Percentiles rank a stretch among this genome's conserved stretches.
Conservation (phyloP, 495 filamentous ascomycete species). For the Penicillium lividum region DNA sequence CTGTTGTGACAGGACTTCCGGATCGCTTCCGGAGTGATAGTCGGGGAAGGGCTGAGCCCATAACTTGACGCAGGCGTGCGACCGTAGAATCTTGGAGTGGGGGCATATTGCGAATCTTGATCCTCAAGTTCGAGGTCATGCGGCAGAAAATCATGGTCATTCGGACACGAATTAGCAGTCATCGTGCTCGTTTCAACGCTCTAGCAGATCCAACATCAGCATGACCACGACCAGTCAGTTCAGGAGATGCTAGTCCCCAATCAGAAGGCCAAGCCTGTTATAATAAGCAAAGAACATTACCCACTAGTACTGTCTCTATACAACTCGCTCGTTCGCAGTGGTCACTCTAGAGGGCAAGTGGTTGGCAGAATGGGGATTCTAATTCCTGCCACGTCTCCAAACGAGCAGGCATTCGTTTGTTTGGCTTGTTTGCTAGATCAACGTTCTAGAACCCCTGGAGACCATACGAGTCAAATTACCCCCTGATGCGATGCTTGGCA, state of each 20-base stretch:
- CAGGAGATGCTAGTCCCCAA: slow-evolving; percentile 3
- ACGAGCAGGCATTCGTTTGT: neutral
- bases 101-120: too few species aligned
- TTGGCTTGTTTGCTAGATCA: slow-evolving; percentile 10
- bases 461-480: slow-evolving; percentile 6
- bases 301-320: slow-evolving; percentile 18
- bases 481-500: too few species aligned
- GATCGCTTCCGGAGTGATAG: too few species aligned
- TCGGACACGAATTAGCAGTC: slow-evolving; percentile 3
- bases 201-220: slow-evolving; percentile 7
- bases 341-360: slow-evolving; percentile 1
- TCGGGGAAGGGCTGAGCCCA: too few species aligned
- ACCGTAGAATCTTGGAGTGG: too few species aligned
- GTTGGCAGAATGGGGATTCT: slow-evolving; percentile 6
- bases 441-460: too few species aligned
- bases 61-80: too few species aligned
- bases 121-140: too few species aligned
- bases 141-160: slow-evolving; percentile 5
- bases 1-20: too few species aligned
- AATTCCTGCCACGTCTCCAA: slow-evolving; percentile 11
- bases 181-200: slow-evolving; percentile 3
- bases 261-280: slow-evolving; percentile 10
- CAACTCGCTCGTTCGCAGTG: slow-evolving; percentile 3
- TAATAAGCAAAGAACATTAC: slow-evolving; percentile 7
- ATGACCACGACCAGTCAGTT: slow-evolving; percentile 14